phyloP scores from a whole-genome alignment of 257 asterid genomes.

The Solanum peruvianum region DNA sequence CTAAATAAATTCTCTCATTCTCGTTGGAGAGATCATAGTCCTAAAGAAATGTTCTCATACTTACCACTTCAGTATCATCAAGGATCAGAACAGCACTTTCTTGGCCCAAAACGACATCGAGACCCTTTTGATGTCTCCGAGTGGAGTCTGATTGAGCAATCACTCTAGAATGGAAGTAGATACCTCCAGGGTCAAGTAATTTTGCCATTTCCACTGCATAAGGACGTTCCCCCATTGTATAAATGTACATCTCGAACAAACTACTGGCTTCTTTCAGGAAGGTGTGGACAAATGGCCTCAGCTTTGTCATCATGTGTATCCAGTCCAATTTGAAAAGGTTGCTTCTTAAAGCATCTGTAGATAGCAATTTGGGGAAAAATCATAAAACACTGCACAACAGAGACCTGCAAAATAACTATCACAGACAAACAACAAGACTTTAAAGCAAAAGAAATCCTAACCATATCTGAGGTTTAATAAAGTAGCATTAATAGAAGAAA shows the following conservation, averaged over 20 bases:
- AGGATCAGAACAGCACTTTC: constrained; percentile 86
- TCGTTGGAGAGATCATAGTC: background rate
- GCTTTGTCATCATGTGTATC: constrained; percentile 91
- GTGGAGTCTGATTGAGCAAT: constrained; percentile 89
- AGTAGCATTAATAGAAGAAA: background rate
- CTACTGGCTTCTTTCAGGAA: constrained; percentile 68
- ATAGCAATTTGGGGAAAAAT: background rate
- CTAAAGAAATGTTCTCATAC: background rate
- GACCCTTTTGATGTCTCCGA: constrained; percentile 72
- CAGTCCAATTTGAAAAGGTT: constrained; percentile 52
- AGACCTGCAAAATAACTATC: background rate
- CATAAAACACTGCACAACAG: background rate
- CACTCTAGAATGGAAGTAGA: constrained; percentile 67
- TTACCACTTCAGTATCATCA: constrained; percentile 91
- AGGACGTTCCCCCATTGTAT: constrained; percentile 92
- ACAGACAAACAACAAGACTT: background rate
- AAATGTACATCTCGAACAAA: constrained; percentile 82
- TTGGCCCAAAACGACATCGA: constrained; percentile 88
- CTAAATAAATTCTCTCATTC: background rate
- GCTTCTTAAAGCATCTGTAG: constrained; percentile 46
- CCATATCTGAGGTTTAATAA: background rate
- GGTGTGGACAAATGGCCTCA: constrained; percentile 77
- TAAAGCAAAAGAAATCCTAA: background rate
- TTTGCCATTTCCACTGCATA: constrained; percentile 88
- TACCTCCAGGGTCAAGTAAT: constrained; percentile 63